Evolutionary conservation across 768 basidiomycete genomes (phyloP), one percentile per base, ranked within the genome.

Genomic region (Boletus rubescentipes): DNA sequence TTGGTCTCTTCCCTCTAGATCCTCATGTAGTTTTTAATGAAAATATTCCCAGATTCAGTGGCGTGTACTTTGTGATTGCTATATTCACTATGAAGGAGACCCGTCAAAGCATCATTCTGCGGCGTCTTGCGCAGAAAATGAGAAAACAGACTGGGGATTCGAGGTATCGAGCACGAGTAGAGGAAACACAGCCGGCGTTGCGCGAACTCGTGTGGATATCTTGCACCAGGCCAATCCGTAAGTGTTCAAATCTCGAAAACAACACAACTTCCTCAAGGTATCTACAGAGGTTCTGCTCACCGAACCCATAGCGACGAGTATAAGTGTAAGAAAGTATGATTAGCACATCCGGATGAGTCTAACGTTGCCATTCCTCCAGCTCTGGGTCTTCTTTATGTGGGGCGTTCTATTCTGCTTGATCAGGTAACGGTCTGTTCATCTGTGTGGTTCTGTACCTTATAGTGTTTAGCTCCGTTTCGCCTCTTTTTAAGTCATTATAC

Each of bases 331-430:
- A 70, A n/a, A 1, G 10, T 14, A 12, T 12, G 3, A 9, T 30
- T 3, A 15, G 9, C 15, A 3, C 18, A 18, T 41, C 21, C 34
- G 31, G 16, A 38, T 15, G 32, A n/a, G 9, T 34, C 21, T 50
- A 26, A 55, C 23, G 6, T 0, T 2, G 32, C 18, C 16, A 48
- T 7, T 44, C 21, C 49, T 30, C 14, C 64, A 87, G 83, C 59
- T 86, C 10, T 86, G 85, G 85, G 73, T 84, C 29, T 83, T 83
- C 42, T 82, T 90, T 49, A 79, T 81, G 1, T 91, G 89, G 87
- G 89, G 89, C 0, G 79, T 89, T 5, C 67, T 85, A 16, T 92
- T 81, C 61, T 83, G 81, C 49, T 70, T 89, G 60, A 76, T 88
- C 43, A 80, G 79, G 83, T 83, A 63, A 37, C 18, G 4, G 3